These are phyloP conservation scores for Penicillium verrucosum DNA, from an alignment of 2,329 filamentous ascomycete species.

Conservation along the genomic window DNA sequence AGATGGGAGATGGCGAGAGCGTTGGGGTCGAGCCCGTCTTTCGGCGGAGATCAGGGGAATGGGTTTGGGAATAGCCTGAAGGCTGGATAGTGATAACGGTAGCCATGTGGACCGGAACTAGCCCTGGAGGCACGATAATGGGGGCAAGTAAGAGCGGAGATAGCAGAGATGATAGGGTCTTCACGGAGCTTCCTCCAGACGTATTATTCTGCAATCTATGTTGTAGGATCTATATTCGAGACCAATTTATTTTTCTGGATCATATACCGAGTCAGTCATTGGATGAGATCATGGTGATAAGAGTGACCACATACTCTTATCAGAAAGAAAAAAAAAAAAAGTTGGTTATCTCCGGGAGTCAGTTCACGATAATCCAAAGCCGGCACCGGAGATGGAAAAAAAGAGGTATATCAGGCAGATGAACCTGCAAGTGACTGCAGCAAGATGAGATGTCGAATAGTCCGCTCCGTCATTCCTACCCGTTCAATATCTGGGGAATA, in stretches of 20 bases:
- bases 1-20: constrained; percentile 25
- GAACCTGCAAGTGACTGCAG: constrained; percentile 28
- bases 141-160: neutral
- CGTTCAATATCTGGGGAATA: neutral
- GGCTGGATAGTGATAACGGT: constrained; percentile 43
- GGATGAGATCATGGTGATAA: constrained; percentile 16
- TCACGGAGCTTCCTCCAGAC: neutral
- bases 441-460: constrained; percentile 29
- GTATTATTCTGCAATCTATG: neutral
- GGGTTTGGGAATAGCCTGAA: constrained; percentile 24
- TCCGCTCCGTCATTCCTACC: constrained; percentile 31
- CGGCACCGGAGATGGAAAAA: constrained; percentile 2
- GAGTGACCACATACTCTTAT: constrained; percentile 15
- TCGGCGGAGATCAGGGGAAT: constrained; percentile 27
- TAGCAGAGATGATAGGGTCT: neutral
- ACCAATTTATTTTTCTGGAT: neutral
- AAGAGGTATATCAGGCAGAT: constrained; percentile 13
- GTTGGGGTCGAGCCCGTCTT: constrained; percentile 23
- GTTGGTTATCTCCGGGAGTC: constrained; percentile 13
- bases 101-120: constrained; percentile 28
- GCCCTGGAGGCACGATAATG: neutral
- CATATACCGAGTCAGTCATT: constrained; percentile 9
- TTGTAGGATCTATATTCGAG: neutral
- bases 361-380: neutral
- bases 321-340: neutral